Base-by-base conservation (phyloP, 2,329 filamentous ascomycete genomes). In the Cytospora paraplurivora region DNA sequence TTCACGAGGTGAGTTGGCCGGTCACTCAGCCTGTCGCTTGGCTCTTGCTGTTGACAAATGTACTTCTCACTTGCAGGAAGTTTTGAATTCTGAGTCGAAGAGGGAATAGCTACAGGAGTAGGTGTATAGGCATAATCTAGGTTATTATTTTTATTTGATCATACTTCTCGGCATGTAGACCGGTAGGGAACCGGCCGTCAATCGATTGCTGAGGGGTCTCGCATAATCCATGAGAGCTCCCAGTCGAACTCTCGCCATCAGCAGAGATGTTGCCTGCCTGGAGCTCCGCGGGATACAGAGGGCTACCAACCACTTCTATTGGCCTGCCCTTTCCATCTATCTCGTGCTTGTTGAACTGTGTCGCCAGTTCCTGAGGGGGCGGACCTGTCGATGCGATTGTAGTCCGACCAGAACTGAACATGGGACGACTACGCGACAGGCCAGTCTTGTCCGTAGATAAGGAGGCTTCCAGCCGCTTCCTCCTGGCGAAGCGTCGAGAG, bases 191-290 rank as follows among this genome's bases (percentile, higher is more conserved):
- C 27, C 27, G 27, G 27, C 27, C 4, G 27, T 27, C 27, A 27
- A 27, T 27, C 27, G 27, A 27, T 27, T 27, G 27, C 27, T 27
- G 27, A 4, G 27, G 4, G 27, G 27, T 27, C 27, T 27, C 27
- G 27, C 27, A 27, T 27, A 27, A 27, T 27, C 27, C 27, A 27
- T 27, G 27, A 27, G 27, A 27, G 27, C 27, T 27, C 27, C 27
- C 27, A 27, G 27, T 27, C 4, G 27, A 27, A 27, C 27, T 27
- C 27, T 27, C 4, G 27, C 27, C 27, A 27, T 27, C 27, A 15
- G 58, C 59, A n/a, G 57, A 51, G 50, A 54, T 61, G 33, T 57
- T 66, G 10, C 57, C 64, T 17, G 49, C 64, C n/a, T 66, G 64
- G 34, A 66, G 17, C 52, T 66, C 64, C 3, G 51, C 44, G 1